phyloP scores from a whole-genome alignment of 768 basidiomycete genomes.

The Leccinum olivaceopallidum region DNA sequence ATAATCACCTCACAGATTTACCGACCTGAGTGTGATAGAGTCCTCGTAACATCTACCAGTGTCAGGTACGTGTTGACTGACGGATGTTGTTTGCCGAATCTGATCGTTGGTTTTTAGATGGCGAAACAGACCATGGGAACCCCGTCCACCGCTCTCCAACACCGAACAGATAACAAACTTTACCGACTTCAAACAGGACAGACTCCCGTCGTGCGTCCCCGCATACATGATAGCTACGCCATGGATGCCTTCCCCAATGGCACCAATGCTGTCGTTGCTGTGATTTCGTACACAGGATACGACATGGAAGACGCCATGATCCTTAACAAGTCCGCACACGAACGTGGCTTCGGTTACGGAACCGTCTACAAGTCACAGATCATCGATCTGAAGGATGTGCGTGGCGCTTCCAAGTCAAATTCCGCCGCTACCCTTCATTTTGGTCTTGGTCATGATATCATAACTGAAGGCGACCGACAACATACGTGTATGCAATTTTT shows the following conservation, averaged over 20 bases:
- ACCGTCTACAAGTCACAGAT: conserved; percentile 95
- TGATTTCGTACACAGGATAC: conserved; percentile 99
- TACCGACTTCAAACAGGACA: conserved; percentile 96
- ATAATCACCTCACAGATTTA: neutral
- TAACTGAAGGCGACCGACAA: conserved; percentile 43
- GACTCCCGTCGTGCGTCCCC: conserved; percentile 91
- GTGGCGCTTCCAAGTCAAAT: conserved; percentile 59
- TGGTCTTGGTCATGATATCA: conserved; percentile 79
- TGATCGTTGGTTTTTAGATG: conserved; percentile 62
- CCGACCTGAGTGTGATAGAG: conserved; percentile 44
- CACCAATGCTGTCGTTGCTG: conserved; percentile 98
- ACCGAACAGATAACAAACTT: conserved; percentile 97
- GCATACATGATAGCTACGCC: conserved; percentile 89
- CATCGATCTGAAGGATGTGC: conserved; percentile 82
- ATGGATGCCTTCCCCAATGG: conserved; percentile 99
- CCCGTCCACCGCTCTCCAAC: conserved; percentile 86
- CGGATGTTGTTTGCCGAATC: neutral
- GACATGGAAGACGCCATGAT: conserved; percentile 99
- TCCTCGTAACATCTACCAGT: conserved; percentile 91
- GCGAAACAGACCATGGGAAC: conserved; percentile 99
- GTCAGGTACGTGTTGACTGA: conserved; percentile 57
- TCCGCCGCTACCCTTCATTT: conserved; percentile 81
- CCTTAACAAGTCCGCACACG: conserved; percentile 96
- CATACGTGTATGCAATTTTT: conserved; percentile 54
- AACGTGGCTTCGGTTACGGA: conserved; percentile 96